Percentiles rank a stretch among this genome's conserved stretches.
These are phyloP conservation scores for Phytophthora podocarpi DNA, from an alignment of 352 stramenopile genomes.

Conservation along the genomic window DNA sequence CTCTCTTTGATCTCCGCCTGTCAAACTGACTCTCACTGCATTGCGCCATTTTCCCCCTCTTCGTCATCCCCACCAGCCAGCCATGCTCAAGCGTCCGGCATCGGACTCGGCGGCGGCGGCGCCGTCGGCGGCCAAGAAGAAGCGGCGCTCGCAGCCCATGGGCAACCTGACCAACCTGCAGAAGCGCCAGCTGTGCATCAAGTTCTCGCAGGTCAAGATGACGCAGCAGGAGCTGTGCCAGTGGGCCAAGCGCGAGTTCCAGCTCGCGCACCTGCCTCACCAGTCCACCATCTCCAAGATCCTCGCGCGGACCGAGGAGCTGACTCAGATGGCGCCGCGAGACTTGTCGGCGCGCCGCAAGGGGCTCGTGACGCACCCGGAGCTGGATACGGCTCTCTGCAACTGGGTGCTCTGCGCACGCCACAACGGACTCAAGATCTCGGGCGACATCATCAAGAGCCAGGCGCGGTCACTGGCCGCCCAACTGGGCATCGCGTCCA, in stretches of 20 bases:
- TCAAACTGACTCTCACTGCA: constrained; percentile 41
- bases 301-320: constrained; percentile 45
- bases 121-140: constrained; percentile 34
- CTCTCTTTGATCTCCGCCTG: constrained; percentile 4
- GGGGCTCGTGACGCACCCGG: constrained; percentile 54
- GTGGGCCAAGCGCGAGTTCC: constrained; percentile 68
- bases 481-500: constrained; percentile 48
- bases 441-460: constrained; percentile 67
- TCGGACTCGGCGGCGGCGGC: background rate
- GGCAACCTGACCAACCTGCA: constrained; percentile 69
- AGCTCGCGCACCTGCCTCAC: constrained; percentile 54
- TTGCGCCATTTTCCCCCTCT: constrained; percentile 29
- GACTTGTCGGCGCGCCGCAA: constrained; percentile 45
- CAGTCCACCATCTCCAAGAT: constrained; percentile 77
- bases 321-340: constrained; percentile 55
- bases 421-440: constrained; percentile 56
- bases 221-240: constrained; percentile 67
- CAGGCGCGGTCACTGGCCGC: constrained; percentile 47
- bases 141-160: constrained; percentile 53
- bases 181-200: constrained; percentile 65
- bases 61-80: constrained; percentile 13
- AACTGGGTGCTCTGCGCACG: constrained; percentile 64
- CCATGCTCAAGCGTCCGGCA: constrained; percentile 32
- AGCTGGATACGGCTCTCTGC: constrained; percentile 64
- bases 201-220: constrained; percentile 62